Conservation (phyloP, 2,329 filamentous ascomycete genomes). For the Thelonectria blattea region DNA sequence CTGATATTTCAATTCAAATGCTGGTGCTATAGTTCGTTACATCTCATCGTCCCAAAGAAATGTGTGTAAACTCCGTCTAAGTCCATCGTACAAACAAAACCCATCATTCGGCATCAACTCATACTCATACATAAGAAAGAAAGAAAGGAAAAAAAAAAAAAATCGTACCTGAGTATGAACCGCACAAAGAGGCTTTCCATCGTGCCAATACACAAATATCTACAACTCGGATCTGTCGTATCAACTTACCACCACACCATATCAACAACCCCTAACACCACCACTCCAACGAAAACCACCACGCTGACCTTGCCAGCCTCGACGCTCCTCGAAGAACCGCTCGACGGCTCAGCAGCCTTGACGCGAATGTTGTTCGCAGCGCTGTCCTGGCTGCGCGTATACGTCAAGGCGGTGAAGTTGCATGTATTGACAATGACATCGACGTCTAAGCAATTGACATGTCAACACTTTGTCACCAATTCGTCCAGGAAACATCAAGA, state of each 20-base stretch:
- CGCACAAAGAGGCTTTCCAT: conserved; percentile 12
- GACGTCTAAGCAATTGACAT: conserved; percentile 38
- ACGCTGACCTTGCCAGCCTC: neutral
- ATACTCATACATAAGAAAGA: neutral
- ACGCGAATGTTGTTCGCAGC: conserved; percentile 44
- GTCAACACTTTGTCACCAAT: neutral
- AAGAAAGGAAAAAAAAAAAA: neutral
- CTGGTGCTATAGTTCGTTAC: neutral
- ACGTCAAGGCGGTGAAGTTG: conserved; percentile 41
- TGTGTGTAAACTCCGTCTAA: neutral
- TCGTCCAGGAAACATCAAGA: neutral
- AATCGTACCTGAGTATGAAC: conserved; percentile 8
- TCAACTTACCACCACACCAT: neutral
- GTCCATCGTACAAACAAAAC: neutral
- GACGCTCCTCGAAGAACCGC: neutral
- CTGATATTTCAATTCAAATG: too few relatives aligned
- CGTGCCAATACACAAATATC: conserved; percentile 21
- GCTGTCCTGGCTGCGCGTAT: conserved; percentile 40
- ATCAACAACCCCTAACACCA: neutral
- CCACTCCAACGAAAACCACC: neutral
- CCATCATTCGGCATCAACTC: neutral
- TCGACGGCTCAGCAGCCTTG: conserved; percentile 39
- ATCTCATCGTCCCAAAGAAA: neutral
- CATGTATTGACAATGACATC: conserved; percentile 45
- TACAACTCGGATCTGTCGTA: neutral